These are phyloP conservation scores for Entomortierella chlamydospora DNA, from an alignment of 192 early-diverging fungal genomes.

Conservation along the genomic window DNA sequence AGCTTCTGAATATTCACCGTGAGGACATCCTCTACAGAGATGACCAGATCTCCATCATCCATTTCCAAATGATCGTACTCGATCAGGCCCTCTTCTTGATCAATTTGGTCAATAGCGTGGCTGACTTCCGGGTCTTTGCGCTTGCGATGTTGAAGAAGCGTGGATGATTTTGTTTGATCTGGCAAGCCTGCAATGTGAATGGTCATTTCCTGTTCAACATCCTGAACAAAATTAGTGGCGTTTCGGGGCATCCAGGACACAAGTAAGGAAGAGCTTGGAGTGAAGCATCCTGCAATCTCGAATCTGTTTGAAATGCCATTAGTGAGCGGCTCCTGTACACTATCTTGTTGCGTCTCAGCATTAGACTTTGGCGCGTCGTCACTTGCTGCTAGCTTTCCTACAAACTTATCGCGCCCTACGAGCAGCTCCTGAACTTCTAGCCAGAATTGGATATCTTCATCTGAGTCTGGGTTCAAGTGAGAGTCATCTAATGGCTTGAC, in stretches of 20 bases:
- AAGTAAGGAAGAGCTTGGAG: constrained; percentile 36
- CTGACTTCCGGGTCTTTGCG: constrained; percentile 48
- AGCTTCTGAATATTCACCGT: constrained; percentile 23
- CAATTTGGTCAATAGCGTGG: constrained; percentile 3
- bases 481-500: constrained; percentile 34
- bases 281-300: constrained; percentile 42
- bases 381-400: constrained; percentile 3
- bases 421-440: constrained; percentile 43
- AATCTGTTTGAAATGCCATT: background rate
- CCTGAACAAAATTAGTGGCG: constrained; percentile 19
- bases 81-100: constrained; percentile 12
- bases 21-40: constrained; percentile 14
- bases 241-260: constrained; percentile 38
- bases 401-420: constrained; percentile 25
- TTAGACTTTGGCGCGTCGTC: background rate
- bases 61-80: constrained; percentile 46
- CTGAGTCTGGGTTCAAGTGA: constrained; percentile 45
- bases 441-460: constrained; percentile 52
- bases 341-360: background rate
- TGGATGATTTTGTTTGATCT: constrained; percentile 37
- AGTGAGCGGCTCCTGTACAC: background rate
- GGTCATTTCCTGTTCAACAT: constrained; percentile 39
- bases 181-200: constrained; percentile 33
- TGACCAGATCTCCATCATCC: constrained; percentile 41
- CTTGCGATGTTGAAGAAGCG: constrained; percentile 32